Evolutionary conservation across 768 basidiomycete species (phyloP).

Genomic region (Mycena capillaripes): DNA sequence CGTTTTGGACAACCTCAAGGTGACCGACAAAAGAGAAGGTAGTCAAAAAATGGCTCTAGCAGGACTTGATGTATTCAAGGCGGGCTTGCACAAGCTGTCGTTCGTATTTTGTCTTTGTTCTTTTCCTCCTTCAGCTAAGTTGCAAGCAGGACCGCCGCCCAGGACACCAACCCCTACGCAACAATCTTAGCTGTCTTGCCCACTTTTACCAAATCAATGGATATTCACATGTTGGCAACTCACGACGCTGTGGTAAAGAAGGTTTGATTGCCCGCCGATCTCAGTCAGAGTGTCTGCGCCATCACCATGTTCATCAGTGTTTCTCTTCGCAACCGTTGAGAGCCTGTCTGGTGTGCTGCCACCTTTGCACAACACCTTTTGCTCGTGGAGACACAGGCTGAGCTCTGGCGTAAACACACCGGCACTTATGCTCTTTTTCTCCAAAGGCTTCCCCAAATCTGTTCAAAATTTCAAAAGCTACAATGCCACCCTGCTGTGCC

Average conservation of each 20-base stretch:
- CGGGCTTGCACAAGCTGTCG: slow-evolving; percentile 4
- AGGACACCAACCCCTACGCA: background rate
- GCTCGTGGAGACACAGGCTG: slow-evolving; percentile 11
- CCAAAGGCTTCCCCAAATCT: no score
- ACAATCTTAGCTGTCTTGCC: slow-evolving; percentile 15
- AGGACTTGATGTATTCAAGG: background rate
- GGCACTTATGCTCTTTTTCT: background rate
- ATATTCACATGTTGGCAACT: background rate
- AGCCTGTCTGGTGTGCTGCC: slow-evolving; percentile 8
- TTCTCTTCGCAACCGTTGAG: background rate
- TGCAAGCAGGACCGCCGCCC: background rate
- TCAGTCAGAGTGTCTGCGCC: slow-evolving; percentile 10
- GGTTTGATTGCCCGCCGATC: background rate
- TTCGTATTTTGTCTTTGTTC: background rate
- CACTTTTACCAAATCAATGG: background rate
- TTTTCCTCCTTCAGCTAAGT: background rate
- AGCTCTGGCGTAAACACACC: background rate
- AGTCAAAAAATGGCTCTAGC: no score
- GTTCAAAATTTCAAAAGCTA: no score
- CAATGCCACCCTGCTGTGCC: background rate
- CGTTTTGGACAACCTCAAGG: background rate
- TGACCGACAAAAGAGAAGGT: no score
- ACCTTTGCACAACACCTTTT: slow-evolving; percentile 13
- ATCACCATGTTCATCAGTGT: slow-evolving; percentile 13
- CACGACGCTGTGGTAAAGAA: background rate